Evolutionary conservation across 2,329 filamentous ascomycete species (phyloP).

Genomic region (Fusarium papillatum): DNA sequence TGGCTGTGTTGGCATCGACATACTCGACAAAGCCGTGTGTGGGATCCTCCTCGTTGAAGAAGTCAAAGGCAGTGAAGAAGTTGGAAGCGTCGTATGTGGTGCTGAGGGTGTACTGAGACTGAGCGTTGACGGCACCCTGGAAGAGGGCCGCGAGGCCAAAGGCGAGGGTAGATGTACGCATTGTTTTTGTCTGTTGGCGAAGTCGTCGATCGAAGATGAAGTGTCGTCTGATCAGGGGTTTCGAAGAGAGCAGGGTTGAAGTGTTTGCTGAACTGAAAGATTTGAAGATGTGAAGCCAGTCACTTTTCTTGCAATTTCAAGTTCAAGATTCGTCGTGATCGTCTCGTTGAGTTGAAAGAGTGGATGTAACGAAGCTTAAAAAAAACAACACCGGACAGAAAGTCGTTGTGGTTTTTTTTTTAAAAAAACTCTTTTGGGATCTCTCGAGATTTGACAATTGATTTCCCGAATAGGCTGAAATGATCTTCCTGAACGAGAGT

Average conservation of each 20-base stretch:
- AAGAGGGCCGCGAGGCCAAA: conserved; percentile 49
- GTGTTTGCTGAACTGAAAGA: background rate
- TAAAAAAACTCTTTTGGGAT: background rate
- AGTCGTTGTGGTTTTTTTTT: background rate
- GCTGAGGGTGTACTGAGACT: conserved; percentile 61
- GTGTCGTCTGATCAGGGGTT: background rate
- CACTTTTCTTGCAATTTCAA: conserved; percentile 12
- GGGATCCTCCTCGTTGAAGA: conserved; percentile 73
- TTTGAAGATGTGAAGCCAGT: conserved; percentile 26
- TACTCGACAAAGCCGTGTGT: conserved; percentile 84
- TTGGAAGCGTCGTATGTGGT: conserved; percentile 65
- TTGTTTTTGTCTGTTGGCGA: conserved; percentile 8
- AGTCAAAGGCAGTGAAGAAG: conserved; percentile 69
- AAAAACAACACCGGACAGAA: background rate
- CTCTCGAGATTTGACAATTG: background rate
- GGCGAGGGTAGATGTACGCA: conserved; percentile 40
- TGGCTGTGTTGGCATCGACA: conserved; percentile 70
- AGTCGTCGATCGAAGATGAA: background rate
- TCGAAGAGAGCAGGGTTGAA: background rate
- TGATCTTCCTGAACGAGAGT: background rate
- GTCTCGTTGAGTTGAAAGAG: conserved; percentile 7
- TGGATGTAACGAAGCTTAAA: conserved; percentile 8
- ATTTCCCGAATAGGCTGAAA: background rate
- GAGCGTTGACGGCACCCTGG: conserved; percentile 41
- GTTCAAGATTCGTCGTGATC: conserved; percentile 14